Conservation (phyloP, 768 basidiomycete species). For the Cantharellus cinnabarinus region DNA sequence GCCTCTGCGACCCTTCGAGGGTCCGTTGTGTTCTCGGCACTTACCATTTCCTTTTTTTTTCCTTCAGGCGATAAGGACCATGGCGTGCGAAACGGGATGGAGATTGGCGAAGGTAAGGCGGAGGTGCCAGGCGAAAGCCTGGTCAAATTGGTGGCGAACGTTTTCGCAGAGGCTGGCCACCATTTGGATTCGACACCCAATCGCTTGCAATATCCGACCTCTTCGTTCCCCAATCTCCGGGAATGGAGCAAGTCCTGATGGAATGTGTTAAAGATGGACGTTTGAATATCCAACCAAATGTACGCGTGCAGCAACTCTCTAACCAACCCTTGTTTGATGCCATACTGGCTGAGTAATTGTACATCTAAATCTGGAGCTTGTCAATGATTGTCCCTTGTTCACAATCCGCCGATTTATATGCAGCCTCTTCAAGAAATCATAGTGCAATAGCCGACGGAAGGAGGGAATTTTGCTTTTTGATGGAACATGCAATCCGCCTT, state of each 20-base stretch:
- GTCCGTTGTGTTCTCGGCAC: not conserved
- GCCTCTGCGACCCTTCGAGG: not conserved
- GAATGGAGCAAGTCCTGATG: slow-evolving; percentile 20
- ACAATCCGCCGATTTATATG: not conserved
- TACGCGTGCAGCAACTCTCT: not conserved
- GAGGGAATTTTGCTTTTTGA: too few species aligned
- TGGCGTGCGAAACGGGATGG: slow-evolving; percentile 54
- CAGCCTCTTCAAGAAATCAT: not conserved
- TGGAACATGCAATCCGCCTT: too few species aligned
- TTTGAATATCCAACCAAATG: not conserved
- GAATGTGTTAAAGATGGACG: not conserved
- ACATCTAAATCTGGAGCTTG: not conserved
- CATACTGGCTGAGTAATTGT: not conserved
- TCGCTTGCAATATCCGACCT: slow-evolving; percentile 60
- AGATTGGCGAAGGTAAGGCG: slow-evolving; percentile 37
- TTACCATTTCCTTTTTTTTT: not conserved
- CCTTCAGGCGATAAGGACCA: slow-evolving; percentile 29
- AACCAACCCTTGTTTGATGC: not conserved
- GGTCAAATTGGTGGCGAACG: slow-evolving; percentile 33
- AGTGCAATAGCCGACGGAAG: too few species aligned
- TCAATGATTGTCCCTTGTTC: not conserved
- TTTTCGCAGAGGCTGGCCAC: slow-evolving; percentile 48
- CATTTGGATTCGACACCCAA: slow-evolving; percentile 50
- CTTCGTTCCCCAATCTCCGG: slow-evolving; percentile 63
- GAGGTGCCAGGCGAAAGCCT: slow-evolving; percentile 48